Base-by-base conservation (phyloP, 257 asterid species). In the Solanum virginianum region DNA sequence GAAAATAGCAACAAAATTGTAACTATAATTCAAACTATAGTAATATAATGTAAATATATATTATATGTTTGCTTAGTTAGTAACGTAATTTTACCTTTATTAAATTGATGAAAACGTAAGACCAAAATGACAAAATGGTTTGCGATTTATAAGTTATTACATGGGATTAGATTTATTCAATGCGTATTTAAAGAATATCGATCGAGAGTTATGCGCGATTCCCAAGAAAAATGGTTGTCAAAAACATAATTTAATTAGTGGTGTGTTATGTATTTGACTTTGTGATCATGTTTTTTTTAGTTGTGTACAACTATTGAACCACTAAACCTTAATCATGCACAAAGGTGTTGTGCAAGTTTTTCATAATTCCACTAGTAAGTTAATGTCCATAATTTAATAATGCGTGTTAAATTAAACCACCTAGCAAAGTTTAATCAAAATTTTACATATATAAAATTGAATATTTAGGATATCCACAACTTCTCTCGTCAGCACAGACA, bases 131-230 rank as follows among this genome's bases (percentile, higher is more conserved):
- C 12, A 3, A 45, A 45, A 29, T 29, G 7, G n/a, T 29, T 29
- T 29, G 32, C 32, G 32, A 0, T 63, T 63, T 63, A 0, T 3
- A 12, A 63, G 16, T 3, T 63, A 62, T 65, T 5, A 12, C 22
- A 62, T 0, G 5, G 12, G 8, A 10, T 0, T 3, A 10, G 5
- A 1, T n/a, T 60, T 60, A 60, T 10, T 22, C 8, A 0, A 0
- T 10, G 16, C 22, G 69, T 16, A 1, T 62, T 22, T 1, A 22
- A 22, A 22, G 1, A 62, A 22, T 62, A 62, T 4, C 3, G 4
- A 62, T 22, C 12, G 17, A 11, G 2, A 0, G 12, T 62, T 24
- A 24, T 12, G 0, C 36, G 0, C 0, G 2, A 0, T 8, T 20
- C 14, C 29, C n/a, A 59, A 59, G 7, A 20, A 14, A 29, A 1